Evolutionary conservation across 2,329 filamentous ascomycete species (phyloP).

Genomic region (Bipolaris victoriae): DNA sequence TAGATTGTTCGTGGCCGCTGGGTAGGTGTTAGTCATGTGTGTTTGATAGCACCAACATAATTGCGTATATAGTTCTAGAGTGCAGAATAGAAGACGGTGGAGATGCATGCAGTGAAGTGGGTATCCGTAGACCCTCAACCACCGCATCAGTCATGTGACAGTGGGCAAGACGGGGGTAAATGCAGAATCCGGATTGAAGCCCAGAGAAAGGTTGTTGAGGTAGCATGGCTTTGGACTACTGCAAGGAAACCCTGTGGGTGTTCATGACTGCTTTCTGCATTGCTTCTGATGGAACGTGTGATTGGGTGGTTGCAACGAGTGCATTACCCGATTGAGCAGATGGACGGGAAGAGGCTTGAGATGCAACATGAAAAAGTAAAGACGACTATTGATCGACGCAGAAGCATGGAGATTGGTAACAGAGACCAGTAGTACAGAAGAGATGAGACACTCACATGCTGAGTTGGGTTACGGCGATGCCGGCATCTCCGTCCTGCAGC

Average conservation of each 20-base stretch:
- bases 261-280: background rate
- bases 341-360: constrained; percentile 4
- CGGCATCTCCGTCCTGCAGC: constrained; percentile 72
- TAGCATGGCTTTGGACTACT: background rate
- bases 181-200: background rate
- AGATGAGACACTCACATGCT: constrained; percentile 66
- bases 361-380: constrained; percentile 4
- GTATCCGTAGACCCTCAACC: background rate
- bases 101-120: background rate
- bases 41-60: background rate
- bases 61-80: background rate
- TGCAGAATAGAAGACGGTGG: background rate
- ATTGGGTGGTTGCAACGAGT: constrained; percentile 5
- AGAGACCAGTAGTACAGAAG: background rate
- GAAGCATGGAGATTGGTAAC: background rate
- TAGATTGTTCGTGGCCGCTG: constrained; percentile 48
- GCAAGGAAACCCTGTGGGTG: background rate
- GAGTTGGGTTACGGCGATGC: constrained; percentile 80
- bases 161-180: background rate
- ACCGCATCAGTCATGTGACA: background rate
- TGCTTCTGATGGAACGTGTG: background rate
- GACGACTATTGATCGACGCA: background rate
- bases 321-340: constrained; percentile 19
- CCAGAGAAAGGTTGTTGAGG: background rate
- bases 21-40: constrained; percentile 1